Percentiles rank a stretch among this genome's conserved stretches.
Conservation (phyloP, 371 early-diverging fungal genomes). For the Rhizomucor pusillus region DNA sequence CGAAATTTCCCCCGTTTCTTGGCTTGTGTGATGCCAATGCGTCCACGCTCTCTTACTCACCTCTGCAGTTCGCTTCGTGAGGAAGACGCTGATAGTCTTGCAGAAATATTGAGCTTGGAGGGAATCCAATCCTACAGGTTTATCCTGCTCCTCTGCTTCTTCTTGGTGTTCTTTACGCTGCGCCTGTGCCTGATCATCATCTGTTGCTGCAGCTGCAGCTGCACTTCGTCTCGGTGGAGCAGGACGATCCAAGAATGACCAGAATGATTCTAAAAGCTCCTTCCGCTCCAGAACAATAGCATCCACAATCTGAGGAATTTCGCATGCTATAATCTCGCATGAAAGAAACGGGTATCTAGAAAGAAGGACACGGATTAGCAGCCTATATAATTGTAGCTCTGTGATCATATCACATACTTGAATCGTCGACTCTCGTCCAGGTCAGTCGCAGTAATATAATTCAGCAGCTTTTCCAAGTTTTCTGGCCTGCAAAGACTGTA, state of each 20-base stretch:
- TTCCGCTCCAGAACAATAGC: conserved; percentile 58
- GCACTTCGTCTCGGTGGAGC: conserved; percentile 38
- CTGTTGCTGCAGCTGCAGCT: background rate
- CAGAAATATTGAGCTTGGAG: conserved; percentile 84
- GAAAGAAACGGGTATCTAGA: conserved; percentile 79
- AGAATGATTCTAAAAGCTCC: conserved; percentile 74
- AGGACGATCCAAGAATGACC: conserved; percentile 78
- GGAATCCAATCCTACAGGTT: conserved; percentile 49
- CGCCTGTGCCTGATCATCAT: background rate
- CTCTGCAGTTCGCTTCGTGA: conserved; percentile 81
- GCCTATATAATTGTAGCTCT: background rate
- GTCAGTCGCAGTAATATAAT: conserved; percentile 57
- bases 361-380: background rate
- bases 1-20: background rate
- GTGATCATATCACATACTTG: conserved; percentile 18
- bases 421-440: conserved; percentile 23
- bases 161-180: conserved; percentile 4
- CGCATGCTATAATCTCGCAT: conserved; percentile 85
- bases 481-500: conserved; percentile 27
- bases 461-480: conserved; percentile 31
- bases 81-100: conserved; percentile 81
- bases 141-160: conserved; percentile 1
- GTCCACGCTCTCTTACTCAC: conserved; percentile 28
- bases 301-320: conserved; percentile 81
- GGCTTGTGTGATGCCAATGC: too few relatives aligned